Evolutionary conservation across 495 filamentous ascomycete species (phyloP), one percentile per base, ranked within the genome.

Genomic region (Aspergillus cristatus): DNA sequence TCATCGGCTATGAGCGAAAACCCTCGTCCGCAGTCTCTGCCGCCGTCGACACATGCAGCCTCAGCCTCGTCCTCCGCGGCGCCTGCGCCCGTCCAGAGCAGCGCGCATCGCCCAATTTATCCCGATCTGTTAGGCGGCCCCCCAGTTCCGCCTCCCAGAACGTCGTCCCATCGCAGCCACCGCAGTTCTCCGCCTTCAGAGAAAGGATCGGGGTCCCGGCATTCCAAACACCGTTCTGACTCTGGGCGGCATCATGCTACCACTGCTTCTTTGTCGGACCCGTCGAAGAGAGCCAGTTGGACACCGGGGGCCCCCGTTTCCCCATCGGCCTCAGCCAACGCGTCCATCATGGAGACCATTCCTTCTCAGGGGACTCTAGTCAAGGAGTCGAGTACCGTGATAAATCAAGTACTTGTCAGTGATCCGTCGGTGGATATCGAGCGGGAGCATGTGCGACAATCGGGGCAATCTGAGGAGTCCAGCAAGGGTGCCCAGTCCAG

Each of bases 351-450:
- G 45, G 63, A 58, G 17, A 43, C 52, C 18, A 31, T 46, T 12
- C 37, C 53, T 6, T 51, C 39, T 10, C 47, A 46, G 34, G 52
- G 51, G 30, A 42, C 50, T 10, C 43, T 64, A 35, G 45, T 53
- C 34, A 63, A 59, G 32, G 65, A 70, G 48, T 55, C 60, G 3
- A 70, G 57, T 36, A 42, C 63, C 5, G 76, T 93, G 14, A 78
- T 94, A 43, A 84, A 85, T 50, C 75, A 82, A 28, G 74, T 91
- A 11, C 57, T 88, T 44, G 72, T 89, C 36, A 83, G 81, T 34
- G 85, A 93, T 47, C 84, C 85, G 14, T 71, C 78, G 41, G 79
- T 84, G 17, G 86, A 93, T 52, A 68, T 86, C 34, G 80, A 77
- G 30, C 72, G 88, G 34, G 88, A 89, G 54, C 70, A 73, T 41